These are phyloP conservation scores for Capsicum rhomboideum DNA, from an alignment of 257 asterid genomes.

Conservation along the genomic window DNA sequence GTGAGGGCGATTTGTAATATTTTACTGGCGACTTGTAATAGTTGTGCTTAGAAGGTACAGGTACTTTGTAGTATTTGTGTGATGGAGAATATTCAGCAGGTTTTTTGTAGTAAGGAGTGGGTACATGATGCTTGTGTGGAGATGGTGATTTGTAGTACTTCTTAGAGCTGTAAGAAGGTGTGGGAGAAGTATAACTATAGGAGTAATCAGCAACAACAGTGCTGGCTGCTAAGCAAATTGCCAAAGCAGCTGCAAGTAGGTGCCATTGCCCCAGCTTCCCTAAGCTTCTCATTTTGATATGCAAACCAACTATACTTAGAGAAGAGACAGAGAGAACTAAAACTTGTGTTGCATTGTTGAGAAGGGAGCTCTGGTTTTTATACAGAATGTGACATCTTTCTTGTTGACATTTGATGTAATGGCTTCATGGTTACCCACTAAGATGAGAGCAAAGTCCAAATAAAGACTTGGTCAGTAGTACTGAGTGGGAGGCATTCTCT, in stretches of 20 bases:
- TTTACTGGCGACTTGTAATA: background rate
- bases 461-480: background rate
- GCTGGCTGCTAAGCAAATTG: background rate
- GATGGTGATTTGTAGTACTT: background rate
- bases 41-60: background rate
- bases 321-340: background rate
- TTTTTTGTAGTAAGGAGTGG: background rate
- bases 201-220: constrained; percentile 1
- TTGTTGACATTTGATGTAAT: background rate
- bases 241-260: background rate
- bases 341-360: background rate
- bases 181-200: background rate
- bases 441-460: background rate
- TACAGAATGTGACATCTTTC: background rate
- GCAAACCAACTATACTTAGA: background rate
- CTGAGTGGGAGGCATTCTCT: background rate
- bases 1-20: background rate
- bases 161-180: background rate
- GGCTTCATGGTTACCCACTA: background rate
- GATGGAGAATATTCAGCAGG: background rate
- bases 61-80: background rate
- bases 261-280: background rate
- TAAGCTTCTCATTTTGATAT: background rate
- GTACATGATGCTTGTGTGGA: background rate
- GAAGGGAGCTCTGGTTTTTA: background rate